Percentiles rank a stretch among this genome's conserved stretches.
phyloP scores from a whole-genome alignment of 768 basidiomycete species.

The Podaxis sp. region DNA sequence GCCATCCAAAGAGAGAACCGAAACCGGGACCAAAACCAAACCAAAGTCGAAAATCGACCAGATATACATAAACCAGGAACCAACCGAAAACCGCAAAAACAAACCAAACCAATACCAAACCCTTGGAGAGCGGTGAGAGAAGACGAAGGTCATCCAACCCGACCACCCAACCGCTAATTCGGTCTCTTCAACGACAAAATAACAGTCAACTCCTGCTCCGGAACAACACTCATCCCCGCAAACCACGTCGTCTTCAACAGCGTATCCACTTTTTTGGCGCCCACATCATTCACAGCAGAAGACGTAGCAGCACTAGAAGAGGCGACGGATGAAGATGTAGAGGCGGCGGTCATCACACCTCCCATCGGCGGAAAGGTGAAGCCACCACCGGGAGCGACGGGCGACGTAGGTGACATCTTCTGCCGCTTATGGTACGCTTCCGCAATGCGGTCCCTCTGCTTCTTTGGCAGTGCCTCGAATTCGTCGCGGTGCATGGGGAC shows the following conservation, averaged over 20 bases:
- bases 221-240: conserved; percentile 47
- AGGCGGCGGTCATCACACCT: conserved; percentile 36
- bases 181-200: conserved; percentile 47
- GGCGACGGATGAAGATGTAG: conserved; percentile 33
- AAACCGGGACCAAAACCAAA: neutral
- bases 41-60: neutral
- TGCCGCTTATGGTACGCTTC: conserved; percentile 33
- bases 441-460: conserved; percentile 43
- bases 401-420: neutral
- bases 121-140: neutral
- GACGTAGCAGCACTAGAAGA: conserved; percentile 63
- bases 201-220: conserved; percentile 36
- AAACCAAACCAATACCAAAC: neutral
- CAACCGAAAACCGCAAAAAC: neutral
- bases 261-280: conserved; percentile 50
- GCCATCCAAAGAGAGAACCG: neutral
- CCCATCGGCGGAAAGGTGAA: neutral
- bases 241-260: conserved; percentile 49
- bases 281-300: conserved; percentile 32
- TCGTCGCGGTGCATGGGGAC: conserved; percentile 38
- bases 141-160: neutral
- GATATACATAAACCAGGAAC: neutral
- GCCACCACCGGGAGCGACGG: no score
- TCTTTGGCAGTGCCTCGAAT: conserved; percentile 41
- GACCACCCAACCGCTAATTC: neutral